phyloP scores from a whole-genome alignment of 2,329 filamentous ascomycete species.

The Sclerotinia nivalis region DNA sequence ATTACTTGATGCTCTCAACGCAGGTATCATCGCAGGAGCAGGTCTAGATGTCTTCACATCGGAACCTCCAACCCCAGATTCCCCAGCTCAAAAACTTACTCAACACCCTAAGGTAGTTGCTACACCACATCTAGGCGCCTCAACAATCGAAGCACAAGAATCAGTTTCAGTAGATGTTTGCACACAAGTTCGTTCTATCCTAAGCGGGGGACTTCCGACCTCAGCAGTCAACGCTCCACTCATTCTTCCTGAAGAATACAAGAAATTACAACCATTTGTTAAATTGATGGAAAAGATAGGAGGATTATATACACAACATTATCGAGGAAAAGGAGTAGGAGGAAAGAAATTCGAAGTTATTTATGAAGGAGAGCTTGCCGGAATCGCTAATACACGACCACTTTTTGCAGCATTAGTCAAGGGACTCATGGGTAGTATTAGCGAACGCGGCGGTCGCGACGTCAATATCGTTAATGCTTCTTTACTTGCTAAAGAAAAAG shows the following conservation, averaged over 20 bases:
- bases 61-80: conserved; percentile 65
- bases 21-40: conserved; percentile 71
- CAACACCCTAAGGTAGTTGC: conserved; percentile 71
- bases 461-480: conserved; percentile 84
- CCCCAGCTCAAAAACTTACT: conserved; percentile 62
- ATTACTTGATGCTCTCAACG: conserved; percentile 67
- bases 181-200: conserved; percentile 73
- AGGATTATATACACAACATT: conserved; percentile 77
- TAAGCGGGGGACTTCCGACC: conserved; percentile 71
- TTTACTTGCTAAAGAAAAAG: conserved; percentile 73
- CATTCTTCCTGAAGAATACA: conserved; percentile 78
- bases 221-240: conserved; percentile 79
- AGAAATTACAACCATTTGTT: conserved; percentile 75
- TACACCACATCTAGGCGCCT: conserved; percentile 78
- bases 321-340: conserved; percentile 46
- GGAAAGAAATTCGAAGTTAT: conserved; percentile 72
- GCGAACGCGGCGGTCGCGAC: conserved; percentile 62
- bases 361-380: conserved; percentile 74
- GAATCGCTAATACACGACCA: conserved; percentile 72
- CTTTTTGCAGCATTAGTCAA: conserved; percentile 79
- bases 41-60: conserved; percentile 78
- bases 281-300: conserved; percentile 78
- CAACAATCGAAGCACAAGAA: conserved; percentile 79
- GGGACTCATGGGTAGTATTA: conserved; percentile 70
- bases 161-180: conserved; percentile 83